Evolutionary conservation across 2,329 filamentous ascomycete species (phyloP).

Genomic region (Dichotomopilus funicola): DNA sequence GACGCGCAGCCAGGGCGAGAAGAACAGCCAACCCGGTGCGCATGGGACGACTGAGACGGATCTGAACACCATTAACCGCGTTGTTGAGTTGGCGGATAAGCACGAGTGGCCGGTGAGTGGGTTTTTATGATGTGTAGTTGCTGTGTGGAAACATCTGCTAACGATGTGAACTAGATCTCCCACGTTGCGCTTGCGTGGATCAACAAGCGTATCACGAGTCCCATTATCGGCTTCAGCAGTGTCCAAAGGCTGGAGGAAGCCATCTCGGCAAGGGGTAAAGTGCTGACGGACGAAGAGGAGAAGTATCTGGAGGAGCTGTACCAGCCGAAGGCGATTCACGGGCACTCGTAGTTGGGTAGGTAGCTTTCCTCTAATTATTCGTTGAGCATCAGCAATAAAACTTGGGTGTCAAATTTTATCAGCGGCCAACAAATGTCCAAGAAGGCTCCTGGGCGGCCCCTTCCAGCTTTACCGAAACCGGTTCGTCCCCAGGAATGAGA

Average conservation of each 20-base stretch:
- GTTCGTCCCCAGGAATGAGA: conserved; percentile 41
- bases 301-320: conserved; percentile 58
- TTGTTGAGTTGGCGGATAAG: conserved; percentile 26
- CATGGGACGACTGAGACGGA: conserved; percentile 31
- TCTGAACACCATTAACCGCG: conserved; percentile 27
- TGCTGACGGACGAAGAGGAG: conserved; percentile 52
- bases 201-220: conserved; percentile 45
- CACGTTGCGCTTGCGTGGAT: conserved; percentile 61
- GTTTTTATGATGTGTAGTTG: background rate
- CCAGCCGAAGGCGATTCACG: conserved; percentile 42
- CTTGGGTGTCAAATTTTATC: background rate
- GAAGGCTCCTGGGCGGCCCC: conserved; percentile 9
- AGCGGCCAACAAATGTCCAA: conserved; percentile 15
- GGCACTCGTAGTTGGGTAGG: conserved; percentile 25
- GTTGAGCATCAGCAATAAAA: background rate
- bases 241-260: conserved; percentile 56
- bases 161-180: conserved; percentile 43
- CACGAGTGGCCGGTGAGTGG: conserved; percentile 25
- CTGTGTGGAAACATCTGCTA: conserved; percentile 21
- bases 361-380: no score
- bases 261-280: conserved; percentile 39
- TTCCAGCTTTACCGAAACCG: conserved; percentile 23
- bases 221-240: conserved; percentile 57
- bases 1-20: conserved; percentile 28
- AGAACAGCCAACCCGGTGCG: conserved; percentile 25